A percentile compares a stretch with the other conserved stretches of the same genome.
phyloP scores from a whole-genome alignment of 441 rosid genomes.

The Pelargonium myrrhifolium region DNA sequence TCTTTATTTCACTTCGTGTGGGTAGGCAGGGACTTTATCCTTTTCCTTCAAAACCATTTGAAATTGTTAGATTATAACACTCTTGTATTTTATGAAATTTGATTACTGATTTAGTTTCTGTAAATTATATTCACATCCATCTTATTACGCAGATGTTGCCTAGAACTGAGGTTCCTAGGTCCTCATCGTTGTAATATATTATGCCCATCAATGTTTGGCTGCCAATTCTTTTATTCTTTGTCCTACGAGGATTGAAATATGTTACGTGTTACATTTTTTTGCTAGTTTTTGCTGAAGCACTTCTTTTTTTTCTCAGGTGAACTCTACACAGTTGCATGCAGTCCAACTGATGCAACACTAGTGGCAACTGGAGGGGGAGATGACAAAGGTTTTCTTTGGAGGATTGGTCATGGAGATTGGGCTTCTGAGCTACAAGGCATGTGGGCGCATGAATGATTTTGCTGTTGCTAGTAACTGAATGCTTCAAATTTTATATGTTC shows the following conservation, averaged over 20 bases:
- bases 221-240: not conserved
- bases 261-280: not conserved
- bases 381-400: slow-evolving; percentile 80
- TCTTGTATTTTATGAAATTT: too few relatives aligned
- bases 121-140: too few relatives aligned
- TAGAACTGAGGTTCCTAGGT: not conserved
- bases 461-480: not conserved
- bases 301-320: slow-evolving; percentile 41
- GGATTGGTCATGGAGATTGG: slow-evolving; percentile 79
- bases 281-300: not conserved
- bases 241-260: not conserved
- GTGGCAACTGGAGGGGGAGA: slow-evolving; percentile 96
- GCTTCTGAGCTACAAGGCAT: slow-evolving; percentile 61
- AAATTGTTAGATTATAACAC: too few relatives aligned
- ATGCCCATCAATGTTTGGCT: not conserved
- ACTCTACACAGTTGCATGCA: slow-evolving; percentile 64
- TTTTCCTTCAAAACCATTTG: too few relatives aligned
- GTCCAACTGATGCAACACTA: slow-evolving; percentile 60
- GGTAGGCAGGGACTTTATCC: too few relatives aligned
- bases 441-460: not conserved
- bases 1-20: too few relatives aligned
- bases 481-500: not conserved
- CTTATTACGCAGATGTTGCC: not conserved
- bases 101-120: too few relatives aligned
- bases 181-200: not conserved